These are phyloP conservation scores for Cercospora zeina DNA, from an alignment of 2,329 filamentous ascomycete species.

Conservation along the genomic window DNA sequence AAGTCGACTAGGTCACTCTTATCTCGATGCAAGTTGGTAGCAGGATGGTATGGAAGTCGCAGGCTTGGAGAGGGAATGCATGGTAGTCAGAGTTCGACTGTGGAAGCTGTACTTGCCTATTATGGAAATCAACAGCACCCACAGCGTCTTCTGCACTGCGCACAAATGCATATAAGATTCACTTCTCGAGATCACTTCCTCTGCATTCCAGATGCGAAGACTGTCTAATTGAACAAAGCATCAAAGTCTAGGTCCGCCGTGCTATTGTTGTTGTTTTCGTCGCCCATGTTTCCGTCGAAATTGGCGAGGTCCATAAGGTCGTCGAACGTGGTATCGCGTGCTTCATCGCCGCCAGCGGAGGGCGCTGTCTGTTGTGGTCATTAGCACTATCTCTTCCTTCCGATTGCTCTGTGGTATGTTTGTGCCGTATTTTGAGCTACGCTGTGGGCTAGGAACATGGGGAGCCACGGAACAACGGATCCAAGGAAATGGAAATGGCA, in stretches of 20 bases:
- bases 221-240: slow-evolving; percentile 25
- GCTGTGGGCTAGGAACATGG: background rate
- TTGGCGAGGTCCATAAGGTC: slow-evolving; percentile 42
- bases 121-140: too few relatives aligned
- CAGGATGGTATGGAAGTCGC: background rate
- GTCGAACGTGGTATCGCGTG: slow-evolving; percentile 38
- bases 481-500: too few relatives aligned
- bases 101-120: too few relatives aligned
- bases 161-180: background rate
- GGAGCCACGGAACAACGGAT: background rate
- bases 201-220: background rate
- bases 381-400: background rate
- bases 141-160: too few relatives aligned
- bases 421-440: too few relatives aligned
- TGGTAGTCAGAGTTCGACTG: too few relatives aligned
- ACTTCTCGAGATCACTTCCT: background rate
- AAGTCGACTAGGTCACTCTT: background rate
- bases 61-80: too few relatives aligned
- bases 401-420: background rate
- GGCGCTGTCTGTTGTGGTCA: background rate
- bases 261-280: slow-evolving; percentile 12
- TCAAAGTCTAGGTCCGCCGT: slow-evolving; percentile 28
- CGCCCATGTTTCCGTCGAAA: slow-evolving; percentile 34
- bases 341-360: slow-evolving; percentile 19
- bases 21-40: background rate